Percentiles rank a stretch among this genome's conserved stretches.
phyloP scores from a whole-genome alignment of 352 stramenopile genomes.

The Phytophthora colocasiae region DNA sequence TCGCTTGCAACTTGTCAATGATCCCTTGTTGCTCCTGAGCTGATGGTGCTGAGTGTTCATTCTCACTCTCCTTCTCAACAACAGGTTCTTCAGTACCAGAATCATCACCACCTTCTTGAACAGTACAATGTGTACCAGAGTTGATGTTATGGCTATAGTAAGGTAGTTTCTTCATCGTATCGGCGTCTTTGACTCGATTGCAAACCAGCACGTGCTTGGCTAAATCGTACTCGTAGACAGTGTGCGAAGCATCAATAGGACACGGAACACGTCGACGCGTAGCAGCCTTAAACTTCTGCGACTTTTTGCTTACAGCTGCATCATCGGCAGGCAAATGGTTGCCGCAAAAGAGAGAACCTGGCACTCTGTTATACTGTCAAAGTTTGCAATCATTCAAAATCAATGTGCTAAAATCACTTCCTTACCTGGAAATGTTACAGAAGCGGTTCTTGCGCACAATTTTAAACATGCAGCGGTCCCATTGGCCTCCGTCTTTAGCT shows the following conservation, averaged over 20 bases:
- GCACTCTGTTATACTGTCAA: conserved; percentile 40
- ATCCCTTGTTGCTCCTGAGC: conserved; percentile 64
- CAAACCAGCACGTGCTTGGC: conserved; percentile 83
- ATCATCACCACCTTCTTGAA: background rate
- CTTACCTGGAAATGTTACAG: conserved; percentile 81
- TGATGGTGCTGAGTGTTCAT: conserved; percentile 49
- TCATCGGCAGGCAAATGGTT: conserved; percentile 70
- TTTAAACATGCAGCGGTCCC: conserved; percentile 84
- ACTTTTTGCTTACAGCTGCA: conserved; percentile 54
- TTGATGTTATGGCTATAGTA: conserved; percentile 87
- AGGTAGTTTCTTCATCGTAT: conserved; percentile 61
- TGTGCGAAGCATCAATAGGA: conserved; percentile 73
- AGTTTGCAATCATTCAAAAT: conserved; percentile 36
- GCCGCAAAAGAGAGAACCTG: conserved; percentile 72
- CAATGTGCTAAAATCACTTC: background rate
- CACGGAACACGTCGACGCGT: conserved; percentile 73
- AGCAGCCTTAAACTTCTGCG: conserved; percentile 68
- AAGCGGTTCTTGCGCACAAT: conserved; percentile 84
- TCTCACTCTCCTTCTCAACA: conserved; percentile 10
- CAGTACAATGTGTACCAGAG: conserved; percentile 55
- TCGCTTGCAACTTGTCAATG: conserved; percentile 69
- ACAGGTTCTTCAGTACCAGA: conserved; percentile 7
- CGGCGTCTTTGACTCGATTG: conserved; percentile 77
- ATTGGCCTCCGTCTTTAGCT: conserved; percentile 58
- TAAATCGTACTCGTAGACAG: conserved; percentile 81